A percentile compares a stretch with the other conserved stretches of the same genome.
Evolutionary conservation across 768 basidiomycete genomes (phyloP).

Genomic region (Leccinum uliginosum): DNA sequence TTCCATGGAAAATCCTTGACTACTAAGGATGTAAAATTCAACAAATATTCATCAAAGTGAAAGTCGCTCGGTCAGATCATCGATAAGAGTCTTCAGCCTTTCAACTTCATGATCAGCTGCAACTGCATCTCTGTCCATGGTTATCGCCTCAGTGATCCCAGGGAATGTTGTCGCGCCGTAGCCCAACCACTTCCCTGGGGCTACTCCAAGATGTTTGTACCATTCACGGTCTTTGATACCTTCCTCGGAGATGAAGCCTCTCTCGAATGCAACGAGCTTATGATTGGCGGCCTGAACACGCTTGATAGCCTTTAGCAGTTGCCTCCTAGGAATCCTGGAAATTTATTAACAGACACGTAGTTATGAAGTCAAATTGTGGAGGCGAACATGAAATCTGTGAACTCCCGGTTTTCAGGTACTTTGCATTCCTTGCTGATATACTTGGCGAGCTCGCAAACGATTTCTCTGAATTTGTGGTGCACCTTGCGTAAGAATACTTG

Average conservation of each 20-base stretch:
- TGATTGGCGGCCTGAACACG: constrained; percentile 59
- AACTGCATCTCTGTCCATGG: constrained; percentile 59
- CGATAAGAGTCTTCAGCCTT: constrained; percentile 51
- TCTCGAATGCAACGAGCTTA: constrained; percentile 69
- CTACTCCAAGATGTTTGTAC: constrained; percentile 88
- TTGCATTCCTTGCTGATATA: constrained; percentile 28
- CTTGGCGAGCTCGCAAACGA: constrained; percentile 35
- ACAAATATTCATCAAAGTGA: constrained; percentile 9
- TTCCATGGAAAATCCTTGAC: background rate
- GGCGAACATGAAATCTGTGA: constrained; percentile 11
- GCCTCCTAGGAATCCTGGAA: constrained; percentile 17
- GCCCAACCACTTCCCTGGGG: constrained; percentile 84
- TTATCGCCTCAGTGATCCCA: constrained; percentile 74
- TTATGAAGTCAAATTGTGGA: background rate
- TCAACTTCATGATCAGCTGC: constrained; percentile 61
- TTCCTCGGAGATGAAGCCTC: constrained; percentile 75
- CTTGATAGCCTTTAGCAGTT: constrained; percentile 54
- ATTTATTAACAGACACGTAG: background rate
- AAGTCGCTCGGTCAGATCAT: constrained; percentile 40
- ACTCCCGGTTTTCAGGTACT: constrained; percentile 1
- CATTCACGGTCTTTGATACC: constrained; percentile 82
- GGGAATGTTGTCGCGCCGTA: constrained; percentile 88
- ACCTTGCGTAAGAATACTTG: constrained; percentile 20
- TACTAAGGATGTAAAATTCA: background rate
- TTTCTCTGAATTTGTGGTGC: constrained; percentile 3